Base-by-base conservation (phyloP, 2,329 filamentous ascomycete genomes). In the Phyllosticta paracitricarpa region DNA sequence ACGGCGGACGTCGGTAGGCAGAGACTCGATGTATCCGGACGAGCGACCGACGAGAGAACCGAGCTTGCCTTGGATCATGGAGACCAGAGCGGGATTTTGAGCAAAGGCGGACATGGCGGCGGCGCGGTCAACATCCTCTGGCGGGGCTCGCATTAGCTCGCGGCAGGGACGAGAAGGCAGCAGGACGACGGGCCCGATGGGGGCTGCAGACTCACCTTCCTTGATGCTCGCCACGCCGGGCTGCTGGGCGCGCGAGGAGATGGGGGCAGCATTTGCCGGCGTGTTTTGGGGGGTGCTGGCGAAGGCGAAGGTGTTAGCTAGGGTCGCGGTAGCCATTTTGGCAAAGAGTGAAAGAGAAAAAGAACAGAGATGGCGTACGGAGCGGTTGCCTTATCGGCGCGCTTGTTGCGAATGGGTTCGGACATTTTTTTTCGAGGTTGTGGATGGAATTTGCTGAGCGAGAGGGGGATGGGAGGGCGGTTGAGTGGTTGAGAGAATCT, bases 31-130 rank as follows among this genome's bases (percentile, higher is more conserved):
- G 78, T 99, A 99, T 70, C 94, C 94, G 61, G 94, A 99, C 58
- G 95, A 96, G 68, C 89, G 88, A 71, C 94, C 94, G 71, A 99
- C 90, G 63, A 99, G 89, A 67, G 88, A 88, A 66, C 91, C 90
- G 69, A 99, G 89, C 76, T 94, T 94, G 70, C 91, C 92, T 81
- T 99, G 91, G 76, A 99, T 97, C 90, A 99, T 94, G 68, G 91
- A 89, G 64, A 97, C 89, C 67, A 99, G 86, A 70, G 89, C 88
- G 63, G 95, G 94, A 80, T 99, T 96, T 76, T 94, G 88, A 68
- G 94, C 93, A 73, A 99, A 96, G 73, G 99, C 87, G 64, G 89
- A 93, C 63, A 92, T 92, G 64, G 93, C 92, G 62, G 90, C 83
- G 59, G 84, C 87, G 75, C 89, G 89, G 74, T 97, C 91, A 71